Evolutionary conservation across 768 basidiomycete genomes (phyloP).

Genomic region (Leccinum subtestaceum): DNA sequence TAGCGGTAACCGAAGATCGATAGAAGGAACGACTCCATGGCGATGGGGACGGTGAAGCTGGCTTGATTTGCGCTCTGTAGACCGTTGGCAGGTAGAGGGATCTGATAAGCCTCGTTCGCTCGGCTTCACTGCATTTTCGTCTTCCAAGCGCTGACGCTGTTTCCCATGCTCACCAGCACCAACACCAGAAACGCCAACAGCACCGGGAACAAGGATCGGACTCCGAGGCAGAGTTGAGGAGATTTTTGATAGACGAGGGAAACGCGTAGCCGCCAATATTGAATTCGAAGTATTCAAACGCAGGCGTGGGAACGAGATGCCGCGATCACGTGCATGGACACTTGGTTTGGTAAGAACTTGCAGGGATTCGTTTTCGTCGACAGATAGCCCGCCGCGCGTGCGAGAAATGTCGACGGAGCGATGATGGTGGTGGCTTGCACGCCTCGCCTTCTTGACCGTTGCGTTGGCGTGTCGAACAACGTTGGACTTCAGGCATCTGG

Average conservation of each 20-base stretch:
- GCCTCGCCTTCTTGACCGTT: constrained; percentile 6
- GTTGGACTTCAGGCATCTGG: neutral
- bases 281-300: neutral
- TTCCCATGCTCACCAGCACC: neutral
- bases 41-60: neutral
- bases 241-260: constrained; percentile 10
- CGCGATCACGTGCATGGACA: neutral
- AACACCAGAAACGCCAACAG: neutral
- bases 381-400: neutral
- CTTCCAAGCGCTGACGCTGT: neutral
- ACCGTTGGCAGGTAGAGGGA: neutral
- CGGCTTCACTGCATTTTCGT: too few relatives aligned
- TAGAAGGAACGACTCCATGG: constrained; percentile 10
- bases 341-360: neutral
- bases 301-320: constrained; percentile 16
- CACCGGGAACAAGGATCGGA: neutral
- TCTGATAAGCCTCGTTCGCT: neutral
- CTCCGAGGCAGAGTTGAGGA: neutral
- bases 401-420: neutral
- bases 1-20: constrained; percentile 17
- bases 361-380: constrained; percentile 22
- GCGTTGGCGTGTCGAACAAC: neutral
- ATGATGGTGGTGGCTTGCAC: constrained; percentile 2
- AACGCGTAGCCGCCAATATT: neutral
- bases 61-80: neutral